These are phyloP conservation scores for Fomitopsis pulvina DNA, from an alignment of 768 basidiomycete species.

Conservation along the genomic window DNA sequence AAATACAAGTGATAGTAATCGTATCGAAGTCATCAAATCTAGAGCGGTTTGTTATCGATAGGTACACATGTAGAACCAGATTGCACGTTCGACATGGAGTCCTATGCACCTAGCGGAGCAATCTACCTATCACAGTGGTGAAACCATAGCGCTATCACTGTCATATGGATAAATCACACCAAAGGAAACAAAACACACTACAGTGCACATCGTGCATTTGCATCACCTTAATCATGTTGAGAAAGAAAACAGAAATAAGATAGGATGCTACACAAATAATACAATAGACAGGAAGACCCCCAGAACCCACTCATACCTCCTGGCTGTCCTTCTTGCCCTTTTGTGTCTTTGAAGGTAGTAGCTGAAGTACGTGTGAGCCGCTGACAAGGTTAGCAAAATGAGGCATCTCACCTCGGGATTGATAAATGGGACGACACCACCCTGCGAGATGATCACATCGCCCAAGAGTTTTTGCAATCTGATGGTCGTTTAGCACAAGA, in stretches of 20 bases:
- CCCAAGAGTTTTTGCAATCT: constrained; percentile 69
- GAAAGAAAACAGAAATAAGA: constrained; percentile 1
- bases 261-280: constrained; percentile 5
- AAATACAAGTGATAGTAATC: too few species aligned
- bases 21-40: too few species aligned
- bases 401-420: constrained; percentile 40
- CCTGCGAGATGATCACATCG: constrained; percentile 89
- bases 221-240: too few species aligned
- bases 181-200: too few species aligned
- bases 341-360: constrained; percentile 40
- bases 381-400: neutral
- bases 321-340: constrained; percentile 40
- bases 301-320: constrained; percentile 5
- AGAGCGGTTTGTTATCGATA: too few species aligned
- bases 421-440: constrained; percentile 88
- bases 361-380: constrained; percentile 14
- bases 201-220: too few species aligned
- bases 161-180: too few species aligned
- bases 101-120: too few species aligned
- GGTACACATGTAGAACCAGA: too few species aligned
- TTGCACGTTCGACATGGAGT: too few species aligned
- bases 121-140: too few species aligned
- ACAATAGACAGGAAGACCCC: constrained; percentile 2
- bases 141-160: too few species aligned
- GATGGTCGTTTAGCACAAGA: neutral